Base-by-base conservation (phyloP, 2,329 filamentous ascomycete species). In the Pseudodiploospora longispora region DNA sequence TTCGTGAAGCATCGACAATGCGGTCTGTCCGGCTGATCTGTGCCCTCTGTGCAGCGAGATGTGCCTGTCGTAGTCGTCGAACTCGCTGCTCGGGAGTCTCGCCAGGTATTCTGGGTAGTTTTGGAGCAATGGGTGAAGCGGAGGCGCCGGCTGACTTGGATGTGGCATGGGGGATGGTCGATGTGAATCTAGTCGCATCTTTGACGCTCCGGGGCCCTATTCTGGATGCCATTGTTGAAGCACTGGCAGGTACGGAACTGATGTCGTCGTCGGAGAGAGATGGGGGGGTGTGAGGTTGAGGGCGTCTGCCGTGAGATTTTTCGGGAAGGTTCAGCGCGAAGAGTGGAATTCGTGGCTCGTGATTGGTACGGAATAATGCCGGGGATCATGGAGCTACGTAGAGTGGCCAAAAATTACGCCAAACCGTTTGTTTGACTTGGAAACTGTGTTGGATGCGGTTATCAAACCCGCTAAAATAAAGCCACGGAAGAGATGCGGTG, bases 161-260 rank as follows among this genome's bases (percentile, higher is more conserved):
- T 52, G 75, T 75, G 55, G 84, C 85, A 66, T 88, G 85, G 42
- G 68, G 68, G 47, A 69, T 67, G 46, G 67, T 70, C 44, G 68
- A 70, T 32, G 68, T 71, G 61, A 71, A 93, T 60, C 85, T 82
- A 57, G 87, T 93, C 53, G 87, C 86, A 63, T 90, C 86, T 56
- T 78, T 79, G 61, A 85, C 82, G 67, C 80, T 86, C 60, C 84
- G 82, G 48, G 83, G 75, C 52, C 68, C 69, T 37, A 70, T 64
- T 53, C 63, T 62, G 31, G 65, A 64, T 45, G 64, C 62, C 68
- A 70, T 71, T 55, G 47, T 47, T 10, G 31, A 40, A 12, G 30
- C 30, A 31, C n/a, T 35, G 5, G 41, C 19, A 10, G n/a, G 32
- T 12, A 8, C 31, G 34, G 30, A 30, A 29, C 32, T 32, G 31